These are phyloP conservation scores for Rhizodiscina lignyota DNA, from an alignment of 495 filamentous ascomycete species.

Conservation along the genomic window DNA sequence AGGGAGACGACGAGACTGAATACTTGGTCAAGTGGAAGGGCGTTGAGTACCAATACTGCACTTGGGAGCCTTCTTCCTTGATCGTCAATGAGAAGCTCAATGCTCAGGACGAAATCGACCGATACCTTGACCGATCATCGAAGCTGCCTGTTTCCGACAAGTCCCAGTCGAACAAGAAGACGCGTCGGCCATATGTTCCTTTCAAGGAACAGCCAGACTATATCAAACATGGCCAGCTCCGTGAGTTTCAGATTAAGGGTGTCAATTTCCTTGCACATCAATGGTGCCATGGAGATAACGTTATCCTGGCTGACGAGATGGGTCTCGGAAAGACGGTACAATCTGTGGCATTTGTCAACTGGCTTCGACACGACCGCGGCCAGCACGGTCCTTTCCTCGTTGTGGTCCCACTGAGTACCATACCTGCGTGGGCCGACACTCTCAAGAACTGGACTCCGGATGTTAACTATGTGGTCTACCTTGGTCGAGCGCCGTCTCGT, in stretches of 20 bases:
- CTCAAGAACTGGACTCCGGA: constrained; percentile 95
- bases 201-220: constrained; percentile 71
- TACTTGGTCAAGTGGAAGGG: constrained; percentile 81
- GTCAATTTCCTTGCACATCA: constrained; percentile 90
- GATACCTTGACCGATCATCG: constrained; percentile 65
- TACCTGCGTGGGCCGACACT: constrained; percentile 95
- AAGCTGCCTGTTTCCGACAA: constrained; percentile 60
- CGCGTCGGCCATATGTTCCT: constrained; percentile 50
- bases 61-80: constrained; percentile 72
- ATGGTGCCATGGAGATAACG: constrained; percentile 81
- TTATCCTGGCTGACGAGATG: constrained; percentile 97
- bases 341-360: constrained; percentile 91
- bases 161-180: constrained; percentile 54
- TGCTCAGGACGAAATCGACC: constrained; percentile 79
- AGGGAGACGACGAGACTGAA: constrained; percentile 58
- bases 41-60: constrained; percentile 77
- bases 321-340: constrained; percentile 97
- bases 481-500: constrained; percentile 67
- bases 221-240: constrained; percentile 67
- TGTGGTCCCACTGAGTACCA: constrained; percentile 86
- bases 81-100: constrained; percentile 55
- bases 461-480: constrained; percentile 93
- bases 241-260: constrained; percentile 87
- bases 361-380: constrained; percentile 78
- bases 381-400: constrained; percentile 94